These are phyloP conservation scores for Kodamaea kakaduensis DNA, from an alignment of 805 yeast species.

Conservation along the genomic window DNA sequence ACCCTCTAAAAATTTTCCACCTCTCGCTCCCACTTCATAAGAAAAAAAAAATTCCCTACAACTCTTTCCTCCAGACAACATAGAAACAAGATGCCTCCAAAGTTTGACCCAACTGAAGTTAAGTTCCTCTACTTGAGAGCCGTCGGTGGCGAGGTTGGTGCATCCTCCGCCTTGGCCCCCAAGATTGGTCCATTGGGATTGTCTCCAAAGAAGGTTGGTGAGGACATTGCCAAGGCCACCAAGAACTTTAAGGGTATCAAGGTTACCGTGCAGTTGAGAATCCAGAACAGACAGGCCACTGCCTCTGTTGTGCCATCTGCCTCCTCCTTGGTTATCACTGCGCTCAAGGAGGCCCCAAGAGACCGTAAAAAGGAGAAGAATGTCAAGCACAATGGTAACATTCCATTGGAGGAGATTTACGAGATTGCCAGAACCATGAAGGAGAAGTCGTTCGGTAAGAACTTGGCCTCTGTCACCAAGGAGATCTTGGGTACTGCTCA, in stretches of 20 bases:
- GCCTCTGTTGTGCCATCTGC: slow-evolving; percentile 99
- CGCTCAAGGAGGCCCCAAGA: slow-evolving; percentile 99
- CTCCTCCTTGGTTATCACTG: slow-evolving; percentile 97
- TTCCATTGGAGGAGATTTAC: slow-evolving; percentile 91
- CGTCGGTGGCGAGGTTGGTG: slow-evolving; percentile 99
- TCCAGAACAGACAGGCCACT: slow-evolving; percentile 99
- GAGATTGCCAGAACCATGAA: slow-evolving; percentile 98
- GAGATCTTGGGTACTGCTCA: slow-evolving; percentile 99
- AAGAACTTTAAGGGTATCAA: slow-evolving; percentile 98
- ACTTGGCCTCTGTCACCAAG: slow-evolving; percentile 92
- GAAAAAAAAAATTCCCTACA: slow-evolving; percentile 3
- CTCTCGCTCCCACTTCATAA: background rate
- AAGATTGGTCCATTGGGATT: slow-evolving; percentile 99
- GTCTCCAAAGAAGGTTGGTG: slow-evolving; percentile 99
- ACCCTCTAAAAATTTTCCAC: slow-evolving; percentile 8
- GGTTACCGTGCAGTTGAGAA: slow-evolving; percentile 97
- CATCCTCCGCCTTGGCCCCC: slow-evolving; percentile 99
- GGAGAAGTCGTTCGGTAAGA: slow-evolving; percentile 97
- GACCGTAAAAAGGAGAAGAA: slow-evolving; percentile 99
- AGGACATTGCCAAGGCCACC: slow-evolving; percentile 99
- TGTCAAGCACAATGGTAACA: slow-evolving; percentile 98
- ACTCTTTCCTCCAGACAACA: slow-evolving; percentile 11
- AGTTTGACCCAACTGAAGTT: slow-evolving; percentile 98
- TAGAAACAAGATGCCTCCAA: slow-evolving; percentile 76
- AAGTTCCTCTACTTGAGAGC: slow-evolving; percentile 98